phyloP scores from a whole-genome alignment of 2,329 filamentous ascomycete genomes.

The Sporothrix protearum region DNA sequence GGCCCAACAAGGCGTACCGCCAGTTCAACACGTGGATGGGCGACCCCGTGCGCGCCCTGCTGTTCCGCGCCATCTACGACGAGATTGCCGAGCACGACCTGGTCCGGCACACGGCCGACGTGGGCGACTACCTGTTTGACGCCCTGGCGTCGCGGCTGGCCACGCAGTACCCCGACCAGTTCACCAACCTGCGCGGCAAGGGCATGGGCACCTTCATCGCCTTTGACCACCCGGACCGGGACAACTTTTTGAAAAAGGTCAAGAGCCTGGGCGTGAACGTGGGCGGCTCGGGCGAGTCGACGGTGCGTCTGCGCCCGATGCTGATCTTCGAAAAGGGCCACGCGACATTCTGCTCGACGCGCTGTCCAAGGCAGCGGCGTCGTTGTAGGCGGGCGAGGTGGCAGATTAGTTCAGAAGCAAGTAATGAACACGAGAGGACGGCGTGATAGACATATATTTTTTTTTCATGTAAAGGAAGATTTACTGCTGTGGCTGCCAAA shows the following conservation, averaged over 20 bases:
- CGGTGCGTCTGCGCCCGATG: conserved; percentile 83
- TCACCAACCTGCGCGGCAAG: conserved; percentile 81
- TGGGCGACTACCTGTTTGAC: conserved; percentile 73
- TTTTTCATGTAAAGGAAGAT: no score
- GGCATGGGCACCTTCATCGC: conserved; percentile 89
- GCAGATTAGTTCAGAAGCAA: no score
- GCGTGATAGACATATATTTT: no score
- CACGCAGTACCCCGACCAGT: conserved; percentile 68
- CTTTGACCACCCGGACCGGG: conserved; percentile 77
- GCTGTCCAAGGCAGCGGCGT: no score
- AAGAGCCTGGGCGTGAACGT: conserved; percentile 84
- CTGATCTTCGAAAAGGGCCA: conserved; percentile 89
- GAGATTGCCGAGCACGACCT: conserved; percentile 74
- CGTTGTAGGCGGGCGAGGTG: no score
- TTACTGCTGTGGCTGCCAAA: no score
- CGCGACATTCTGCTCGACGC: conserved; percentile 79
- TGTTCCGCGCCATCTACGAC: conserved; percentile 81
- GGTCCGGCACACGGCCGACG: conserved; percentile 70
- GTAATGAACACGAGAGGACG: no score
- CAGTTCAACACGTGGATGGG: conserved; percentile 99
- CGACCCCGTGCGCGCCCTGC: conserved; percentile 78
- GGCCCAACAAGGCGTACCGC: conserved; percentile 88
- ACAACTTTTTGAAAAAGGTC: conserved; percentile 72
- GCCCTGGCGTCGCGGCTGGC: conserved; percentile 67
- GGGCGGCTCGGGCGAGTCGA: conserved; percentile 71